Conservation (phyloP, 352 stramenopile species). For the Aphanomyces cochlioides region DNA sequence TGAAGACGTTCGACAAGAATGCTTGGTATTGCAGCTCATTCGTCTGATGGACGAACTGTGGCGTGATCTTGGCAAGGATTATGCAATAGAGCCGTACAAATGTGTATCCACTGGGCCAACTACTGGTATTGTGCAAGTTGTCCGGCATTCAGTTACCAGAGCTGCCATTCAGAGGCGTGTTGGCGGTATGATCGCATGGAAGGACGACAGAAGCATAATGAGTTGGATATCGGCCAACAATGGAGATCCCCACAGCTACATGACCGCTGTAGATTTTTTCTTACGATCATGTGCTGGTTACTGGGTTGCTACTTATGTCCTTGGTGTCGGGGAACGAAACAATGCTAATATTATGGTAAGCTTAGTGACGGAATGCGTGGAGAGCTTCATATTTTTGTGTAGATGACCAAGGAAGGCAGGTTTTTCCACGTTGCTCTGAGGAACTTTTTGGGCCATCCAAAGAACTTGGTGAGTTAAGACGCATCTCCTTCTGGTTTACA, state of each 20-base stretch:
- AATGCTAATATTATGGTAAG: too few species aligned
- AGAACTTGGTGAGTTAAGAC: conserved; percentile 56
- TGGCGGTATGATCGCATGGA: conserved; percentile 73
- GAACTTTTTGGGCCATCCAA: conserved; percentile 93
- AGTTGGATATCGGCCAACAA: conserved; percentile 84
- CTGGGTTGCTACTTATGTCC: conserved; percentile 91
- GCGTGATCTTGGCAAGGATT: conserved; percentile 77
- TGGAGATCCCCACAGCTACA: conserved; percentile 55
- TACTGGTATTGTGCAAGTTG: conserved; percentile 87
- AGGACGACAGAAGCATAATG: conserved; percentile 78
- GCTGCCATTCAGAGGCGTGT: conserved; percentile 81
- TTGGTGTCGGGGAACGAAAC: conserved; percentile 42
- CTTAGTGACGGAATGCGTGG: too few species aligned
- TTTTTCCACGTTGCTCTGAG: conserved; percentile 97
- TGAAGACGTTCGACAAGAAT: conserved; percentile 91
- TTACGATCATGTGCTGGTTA: conserved; percentile 86
- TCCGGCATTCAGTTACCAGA: conserved; percentile 81
- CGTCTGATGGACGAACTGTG: conserved; percentile 89
- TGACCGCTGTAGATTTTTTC: conserved; percentile 78
- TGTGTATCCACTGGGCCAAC: conserved; percentile 84
- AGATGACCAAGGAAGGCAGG: conserved; percentile 83
- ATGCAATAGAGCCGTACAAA: conserved; percentile 80
- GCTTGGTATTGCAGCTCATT: conserved; percentile 89
- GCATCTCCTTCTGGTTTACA: too few species aligned
- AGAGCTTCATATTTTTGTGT: too few species aligned